Evolutionary conservation across 1,284 basidiomycete species (phyloP).

Genomic region (Phlebopus sp.): DNA sequence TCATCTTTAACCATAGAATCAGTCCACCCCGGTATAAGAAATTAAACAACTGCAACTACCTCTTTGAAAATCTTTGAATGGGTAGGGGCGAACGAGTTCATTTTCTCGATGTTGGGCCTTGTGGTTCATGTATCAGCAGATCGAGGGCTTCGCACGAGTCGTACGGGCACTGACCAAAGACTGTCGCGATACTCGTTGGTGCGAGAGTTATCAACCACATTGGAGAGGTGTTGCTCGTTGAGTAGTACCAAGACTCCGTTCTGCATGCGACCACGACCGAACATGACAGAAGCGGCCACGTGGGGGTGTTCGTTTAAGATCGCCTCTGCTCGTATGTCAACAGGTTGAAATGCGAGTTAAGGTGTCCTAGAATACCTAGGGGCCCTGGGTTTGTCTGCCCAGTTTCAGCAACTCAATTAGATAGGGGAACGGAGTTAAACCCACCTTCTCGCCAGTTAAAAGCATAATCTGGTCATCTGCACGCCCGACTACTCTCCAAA

Average conservation of each 20-base stretch:
- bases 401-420: not conserved
- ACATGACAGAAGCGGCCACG: slow-evolving; percentile 28
- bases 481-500: slow-evolving; percentile 46
- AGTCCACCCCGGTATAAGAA: not conserved
- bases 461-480: slow-evolving; percentile 53
- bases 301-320: slow-evolving; percentile 33
- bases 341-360: not conserved
- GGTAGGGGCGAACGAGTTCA: slow-evolving; percentile 36
- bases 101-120: slow-evolving; percentile 35
- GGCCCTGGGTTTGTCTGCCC: slow-evolving; percentile 42
- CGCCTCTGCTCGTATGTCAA: slow-evolving; percentile 27
- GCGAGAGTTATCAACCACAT: not conserved
- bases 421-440: not conserved
- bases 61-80: slow-evolving; percentile 39
- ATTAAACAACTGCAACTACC: slow-evolving; percentile 8
- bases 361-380: slow-evolving; percentile 29
- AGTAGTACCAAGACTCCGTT: slow-evolving; percentile 44
- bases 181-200: slow-evolving; percentile 28
- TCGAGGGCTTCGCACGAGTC: slow-evolving; percentile 14
- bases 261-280: slow-evolving; percentile 43
- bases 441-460: slow-evolving; percentile 49
- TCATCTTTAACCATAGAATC: slow-evolving; percentile 28
- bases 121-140: not conserved
- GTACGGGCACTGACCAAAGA: slow-evolving; percentile 35
- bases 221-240: not conserved